Evolutionary conservation across 257 asterid species (phyloP), one percentile per base, ranked within the genome.

Genomic region (Petunia secreta): DNA sequence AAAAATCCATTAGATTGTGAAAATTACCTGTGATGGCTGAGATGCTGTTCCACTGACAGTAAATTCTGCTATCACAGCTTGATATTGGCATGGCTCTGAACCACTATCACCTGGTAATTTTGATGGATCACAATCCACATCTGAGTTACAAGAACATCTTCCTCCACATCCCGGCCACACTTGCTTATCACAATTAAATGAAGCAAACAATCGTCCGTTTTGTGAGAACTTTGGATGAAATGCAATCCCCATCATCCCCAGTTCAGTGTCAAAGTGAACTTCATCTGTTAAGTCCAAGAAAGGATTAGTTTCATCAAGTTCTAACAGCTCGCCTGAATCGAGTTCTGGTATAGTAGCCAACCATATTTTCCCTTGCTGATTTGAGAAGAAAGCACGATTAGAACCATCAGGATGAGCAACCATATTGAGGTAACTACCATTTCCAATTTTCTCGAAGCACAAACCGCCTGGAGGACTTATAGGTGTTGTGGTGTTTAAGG

Each of bases 401-500:
- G 97, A 95, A 75, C 99, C 98, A 79, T 95, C 95, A 1, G 98
- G 97, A 82, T 95, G 99, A 75, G 90, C 80, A 69, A 76, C 97
- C 98, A 93, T 89, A 85, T 90, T 91, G 1, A 95, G 90, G 81
- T 91, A 95, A 16, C 93, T 82, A 2, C 86, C 97, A 75, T 93
- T 95, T 40, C 90, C 97, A 6, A 95, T 89, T 84, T 90, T 91
- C 94, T 95, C 98, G 0, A 95, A 88, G 89, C 98, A 95, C 85
- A 92, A 85, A 1, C 97, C 98, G 8, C 84, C 84, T 34, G 89
- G 96, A 66, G 94, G 96, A 76, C 16, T 80, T 53, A 86, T 86
- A 79, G 81, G 52, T 8, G 36, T 85, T 4, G 90, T 86, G 15
- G 54, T 80, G 59, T 89, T 91, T 65, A 89, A 74, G 37, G 73